Evolutionary conservation across 805 yeast genomes (phyloP).

Genomic region (Saturnispora gosingensis): DNA sequence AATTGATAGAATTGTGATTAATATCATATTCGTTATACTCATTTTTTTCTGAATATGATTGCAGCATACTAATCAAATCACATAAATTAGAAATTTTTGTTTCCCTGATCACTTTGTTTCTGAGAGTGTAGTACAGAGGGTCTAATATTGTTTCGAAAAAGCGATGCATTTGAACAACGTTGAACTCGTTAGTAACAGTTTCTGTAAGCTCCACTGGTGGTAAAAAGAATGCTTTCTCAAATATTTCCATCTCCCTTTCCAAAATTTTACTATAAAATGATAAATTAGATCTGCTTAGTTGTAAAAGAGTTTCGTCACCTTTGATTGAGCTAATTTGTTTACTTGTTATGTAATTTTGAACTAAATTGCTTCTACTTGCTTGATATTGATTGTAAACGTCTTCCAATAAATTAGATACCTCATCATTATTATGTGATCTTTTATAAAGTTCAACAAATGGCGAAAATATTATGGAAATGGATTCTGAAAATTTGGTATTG

Average conservation of each 20-base stretch:
- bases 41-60: conserved; percentile 58
- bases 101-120: conserved; percentile 64
- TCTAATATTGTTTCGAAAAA: conserved; percentile 61
- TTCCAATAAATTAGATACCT: conserved; percentile 49
- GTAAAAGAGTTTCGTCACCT: conserved; percentile 33
- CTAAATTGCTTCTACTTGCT: conserved; percentile 41
- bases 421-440: conserved; percentile 16
- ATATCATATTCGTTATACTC: conserved; percentile 16
- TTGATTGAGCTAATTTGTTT: conserved; percentile 16
- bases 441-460: conserved; percentile 23
- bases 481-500: conserved; percentile 50
- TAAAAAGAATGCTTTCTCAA: conserved; percentile 40
- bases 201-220: conserved; percentile 17
- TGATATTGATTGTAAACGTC: conserved; percentile 64
- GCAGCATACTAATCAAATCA: conserved; percentile 63
- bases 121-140: conserved; percentile 63
- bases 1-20: conserved; percentile 29
- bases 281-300: conserved; percentile 53
- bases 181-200: conserved; percentile 21
- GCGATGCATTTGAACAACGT: conserved; percentile 33
- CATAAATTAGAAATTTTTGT: conserved; percentile 58
- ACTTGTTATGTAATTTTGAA: conserved; percentile 31
- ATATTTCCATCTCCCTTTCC: conserved; percentile 52
- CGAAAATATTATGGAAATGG: conserved; percentile 13
- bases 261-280: conserved; percentile 51